Evolutionary conservation across 1,284 basidiomycete species (phyloP), one percentile per base, ranked within the genome.

Genomic region (Leccinum solheimii): DNA sequence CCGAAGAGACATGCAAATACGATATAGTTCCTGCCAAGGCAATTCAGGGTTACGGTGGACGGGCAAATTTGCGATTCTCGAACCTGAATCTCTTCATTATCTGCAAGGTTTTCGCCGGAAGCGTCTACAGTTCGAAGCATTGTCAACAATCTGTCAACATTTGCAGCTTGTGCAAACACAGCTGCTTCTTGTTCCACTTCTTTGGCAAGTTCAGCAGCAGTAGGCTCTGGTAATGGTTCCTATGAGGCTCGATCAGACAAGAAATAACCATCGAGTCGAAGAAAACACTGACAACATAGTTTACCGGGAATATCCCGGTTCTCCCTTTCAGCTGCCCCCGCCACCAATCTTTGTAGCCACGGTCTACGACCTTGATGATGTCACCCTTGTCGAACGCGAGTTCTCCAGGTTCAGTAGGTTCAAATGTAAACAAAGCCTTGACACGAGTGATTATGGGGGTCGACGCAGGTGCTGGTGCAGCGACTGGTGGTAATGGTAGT

Each of bases 321-420:
- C 92, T 82, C 1, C 96, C 95, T 68, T 91, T 91, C 45, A 95
- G 78, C 68, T 98, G 96, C 2, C 97, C 97, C 53, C 94, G 82
- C 96, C 97, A 99, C 97, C 97, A 99, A 74, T 98, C 95, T 71
- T 95, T 92, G 78, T 98, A 98, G 27, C 92, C 92, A 49, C 94
- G 87, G 75, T 98, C 95, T 10, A 99, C 87, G 14, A 98, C 97
- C 68, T 96, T 95, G 79, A 99, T 96, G 57, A 98, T 81, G 69
- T 99, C 97, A 3, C 96, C 97, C 67, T 92, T 92, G 60, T 92
- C 88, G 73, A 99, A 98, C 1, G 88, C 88, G 5, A 99, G 83
- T 76, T 99, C 97, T 13, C 96, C 97, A 0, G 89, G 84, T 72
- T 97, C 95, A 0, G 89, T 88, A 0, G 95, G 90, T 52, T 91